These are phyloP conservation scores for Myriangium duriaei DNA, from an alignment of 2,329 filamentous ascomycete genomes.

Conservation along the genomic window DNA sequence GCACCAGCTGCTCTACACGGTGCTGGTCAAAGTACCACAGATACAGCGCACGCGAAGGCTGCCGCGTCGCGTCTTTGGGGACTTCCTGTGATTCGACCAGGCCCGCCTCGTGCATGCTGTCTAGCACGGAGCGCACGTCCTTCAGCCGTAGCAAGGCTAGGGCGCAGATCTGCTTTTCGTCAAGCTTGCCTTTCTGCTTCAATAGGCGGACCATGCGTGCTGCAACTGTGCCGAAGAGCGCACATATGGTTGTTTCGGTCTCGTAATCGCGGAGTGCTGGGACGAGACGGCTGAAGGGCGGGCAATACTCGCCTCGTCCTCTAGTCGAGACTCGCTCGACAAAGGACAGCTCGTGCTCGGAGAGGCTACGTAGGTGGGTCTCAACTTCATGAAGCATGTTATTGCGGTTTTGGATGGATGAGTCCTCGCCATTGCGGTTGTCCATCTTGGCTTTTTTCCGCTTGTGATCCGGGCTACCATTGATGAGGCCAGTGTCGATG, in stretches of 20 bases:
- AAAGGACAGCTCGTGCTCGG: conserved; percentile 57
- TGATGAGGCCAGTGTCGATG: conserved; percentile 23
- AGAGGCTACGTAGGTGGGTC: conserved; percentile 60
- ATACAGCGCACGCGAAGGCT: conserved; percentile 74
- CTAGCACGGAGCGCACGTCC: conserved; percentile 73
- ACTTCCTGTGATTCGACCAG: conserved; percentile 90
- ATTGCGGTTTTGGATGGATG: conserved; percentile 25
- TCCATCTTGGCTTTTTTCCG: conserved; percentile 4
- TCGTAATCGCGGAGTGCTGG: conserved; percentile 61
- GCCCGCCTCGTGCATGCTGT: conserved; percentile 73
- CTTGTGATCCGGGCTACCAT: conserved; percentile 11
- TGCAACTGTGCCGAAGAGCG: conserved; percentile 62
- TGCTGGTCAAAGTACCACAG: conserved; percentile 83
- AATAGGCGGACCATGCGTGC: conserved; percentile 78
- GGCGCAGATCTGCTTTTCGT: conserved; percentile 76
- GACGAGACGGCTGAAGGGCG: conserved; percentile 67
- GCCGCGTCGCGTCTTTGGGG: conserved; percentile 70
- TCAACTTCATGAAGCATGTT: conserved; percentile 47
- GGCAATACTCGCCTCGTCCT: conserved; percentile 62
- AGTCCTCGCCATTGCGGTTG: conserved; percentile 10
- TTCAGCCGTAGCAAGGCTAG: conserved; percentile 73
- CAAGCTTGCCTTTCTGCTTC: conserved; percentile 77
- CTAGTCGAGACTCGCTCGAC: conserved; percentile 52
- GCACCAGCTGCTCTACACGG: conserved; percentile 53
- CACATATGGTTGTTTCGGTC: conserved; percentile 68